Evolutionary conservation across 2,329 filamentous ascomycete species (phyloP), one percentile per base, ranked within the genome.

Genomic region (Beauveria sp.): DNA sequence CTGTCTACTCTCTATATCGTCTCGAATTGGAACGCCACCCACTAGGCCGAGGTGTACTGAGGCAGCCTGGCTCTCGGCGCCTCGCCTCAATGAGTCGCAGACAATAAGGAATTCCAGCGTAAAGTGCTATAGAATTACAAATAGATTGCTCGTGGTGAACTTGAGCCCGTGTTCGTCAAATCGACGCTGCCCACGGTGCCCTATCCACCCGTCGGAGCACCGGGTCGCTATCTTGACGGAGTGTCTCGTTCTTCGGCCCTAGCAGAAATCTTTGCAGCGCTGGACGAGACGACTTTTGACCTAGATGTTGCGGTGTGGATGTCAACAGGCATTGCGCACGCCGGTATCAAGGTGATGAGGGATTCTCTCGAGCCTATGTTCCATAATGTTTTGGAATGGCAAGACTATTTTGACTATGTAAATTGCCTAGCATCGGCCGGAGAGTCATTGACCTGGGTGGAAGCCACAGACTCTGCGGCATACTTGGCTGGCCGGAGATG

Each of bases 241-340:
- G 55, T 76, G 83, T 12, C 75, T 87, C 31, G 66, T 81, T 31
- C 67, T 87, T 52, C 76, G 82, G 18, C 78, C 81, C 6, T 69
- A 80, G 34, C 65, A 66, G 3, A 68, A 74, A 20, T 72, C 77
- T 69, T 72, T 80, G 1, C 71, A 73, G 76, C 74, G 18, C 55
- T 84, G 3, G 71, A 82, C 62, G 71, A 72, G 20, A 73, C 88
- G 58, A 79, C 83, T 40, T 77, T 74, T 18, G 74, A 84, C 67
- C 76, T 77, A 5, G 81, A 83, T 64, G 80, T 85, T 49, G 87
- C 87, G 83, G 69, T 69, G 59, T 83, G 78, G 74, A 83, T 83
- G 60, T 45, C 59, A 3, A 45, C 46, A 63, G 76, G 75, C 62
- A 53, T 63, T 18, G 53, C 70, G 14, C 77, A 84, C 71, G 53